Evolutionary conservation across 1,284 basidiomycete species (phyloP).

Genomic region (Meripilus lineatus): DNA sequence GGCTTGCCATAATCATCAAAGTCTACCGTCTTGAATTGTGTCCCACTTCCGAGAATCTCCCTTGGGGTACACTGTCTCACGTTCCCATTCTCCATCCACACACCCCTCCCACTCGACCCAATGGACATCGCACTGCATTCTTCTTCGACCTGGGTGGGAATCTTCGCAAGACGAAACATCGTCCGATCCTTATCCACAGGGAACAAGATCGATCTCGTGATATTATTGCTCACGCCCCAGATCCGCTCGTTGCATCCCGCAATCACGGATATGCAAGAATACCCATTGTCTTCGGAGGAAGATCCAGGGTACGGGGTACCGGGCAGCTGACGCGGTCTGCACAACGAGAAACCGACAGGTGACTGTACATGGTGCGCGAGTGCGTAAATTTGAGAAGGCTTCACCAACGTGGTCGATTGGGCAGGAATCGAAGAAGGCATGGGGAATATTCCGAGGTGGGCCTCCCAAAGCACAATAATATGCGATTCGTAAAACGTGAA

Average conservation of each 20-base stretch:
- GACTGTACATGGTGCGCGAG: constrained; percentile 1
- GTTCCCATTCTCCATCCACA: constrained; percentile 9
- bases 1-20: constrained; percentile 5
- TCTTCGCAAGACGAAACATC: constrained; percentile 2
- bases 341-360: constrained; percentile 2
- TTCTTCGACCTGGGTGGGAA: constrained; percentile 2
- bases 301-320: too few species aligned
- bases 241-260: not conserved
- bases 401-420: not conserved
- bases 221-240: not conserved
- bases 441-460: constrained; percentile 2
- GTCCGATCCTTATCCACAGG: not conserved
- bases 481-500: constrained; percentile 2
- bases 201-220: constrained; percentile 1
- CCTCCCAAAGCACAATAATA: constrained; percentile 7
- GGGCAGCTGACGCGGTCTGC: constrained; percentile 3
- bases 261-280: too few species aligned
- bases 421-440: not conserved
- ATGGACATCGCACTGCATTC: constrained; percentile 4
- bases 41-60: not conserved
- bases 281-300: too few species aligned
- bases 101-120: constrained; percentile 9
- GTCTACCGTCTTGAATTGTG: constrained; percentile 1
- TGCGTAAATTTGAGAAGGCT: not conserved
- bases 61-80: constrained; percentile 4